These are phyloP conservation scores for Exsudoporus floridanus DNA, from an alignment of 1,284 basidiomycete genomes.

Conservation along the genomic window DNA sequence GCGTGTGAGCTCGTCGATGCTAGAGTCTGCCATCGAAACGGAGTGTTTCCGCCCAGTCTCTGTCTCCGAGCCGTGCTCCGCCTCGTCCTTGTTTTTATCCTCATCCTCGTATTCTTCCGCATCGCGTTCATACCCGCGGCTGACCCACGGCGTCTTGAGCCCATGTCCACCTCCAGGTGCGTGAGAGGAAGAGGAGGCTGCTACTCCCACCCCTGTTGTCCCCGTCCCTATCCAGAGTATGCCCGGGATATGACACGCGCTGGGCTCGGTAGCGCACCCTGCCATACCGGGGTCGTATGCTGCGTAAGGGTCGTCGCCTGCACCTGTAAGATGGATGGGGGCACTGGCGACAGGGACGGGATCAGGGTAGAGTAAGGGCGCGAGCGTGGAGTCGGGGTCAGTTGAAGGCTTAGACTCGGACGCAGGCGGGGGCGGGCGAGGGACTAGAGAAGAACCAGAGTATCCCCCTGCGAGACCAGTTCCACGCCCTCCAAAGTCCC, in stretches of 20 bases:
- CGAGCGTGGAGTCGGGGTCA: background rate
- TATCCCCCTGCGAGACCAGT: conserved; percentile 7
- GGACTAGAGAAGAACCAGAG: background rate
- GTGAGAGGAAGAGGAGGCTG: background rate
- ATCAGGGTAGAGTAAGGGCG: background rate
- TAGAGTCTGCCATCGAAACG: too few species aligned
- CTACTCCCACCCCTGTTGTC: too few species aligned
- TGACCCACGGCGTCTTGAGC: background rate
- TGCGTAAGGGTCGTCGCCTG: conserved; percentile 15
- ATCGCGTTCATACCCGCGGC: conserved; percentile 20
- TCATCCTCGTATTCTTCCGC: conserved; percentile 12
- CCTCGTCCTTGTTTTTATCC: too few species aligned
- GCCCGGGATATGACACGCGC: conserved; percentile 18
- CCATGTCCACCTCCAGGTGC: background rate
- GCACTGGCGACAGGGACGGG: too few species aligned
- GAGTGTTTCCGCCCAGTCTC: too few species aligned
- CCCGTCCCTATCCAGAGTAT: background rate
- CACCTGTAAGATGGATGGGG: too few species aligned
- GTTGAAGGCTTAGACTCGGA: background rate
- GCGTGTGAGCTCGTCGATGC: background rate
- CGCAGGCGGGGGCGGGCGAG: background rate
- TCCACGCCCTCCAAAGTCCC: conserved; percentile 6
- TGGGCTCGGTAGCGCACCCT: conserved; percentile 7
- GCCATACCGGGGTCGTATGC: conserved; percentile 28
- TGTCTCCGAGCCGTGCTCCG: background rate